These are phyloP conservation scores for Niebla homalea DNA, from an alignment of 495 filamentous ascomycete species.

Conservation along the genomic window DNA sequence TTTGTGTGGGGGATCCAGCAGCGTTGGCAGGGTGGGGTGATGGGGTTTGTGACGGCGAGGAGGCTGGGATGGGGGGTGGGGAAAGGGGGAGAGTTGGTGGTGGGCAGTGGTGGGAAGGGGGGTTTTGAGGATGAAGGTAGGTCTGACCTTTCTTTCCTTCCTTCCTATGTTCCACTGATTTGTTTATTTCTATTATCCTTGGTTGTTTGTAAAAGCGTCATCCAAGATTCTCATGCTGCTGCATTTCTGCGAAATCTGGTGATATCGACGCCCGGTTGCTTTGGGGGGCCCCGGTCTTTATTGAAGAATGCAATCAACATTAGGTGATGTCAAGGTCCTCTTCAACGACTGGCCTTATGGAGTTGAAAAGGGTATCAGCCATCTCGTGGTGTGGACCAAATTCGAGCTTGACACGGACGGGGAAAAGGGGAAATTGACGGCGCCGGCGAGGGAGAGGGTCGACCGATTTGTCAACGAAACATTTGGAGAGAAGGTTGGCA, in stretches of 20 bases:
- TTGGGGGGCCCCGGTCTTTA: background rate
- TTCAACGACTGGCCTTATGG: constrained; percentile 91
- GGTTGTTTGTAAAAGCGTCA: too few species aligned
- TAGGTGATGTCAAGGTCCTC: constrained; percentile 60
- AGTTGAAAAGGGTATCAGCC: constrained; percentile 58
- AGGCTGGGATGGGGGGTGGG: constrained; percentile 50
- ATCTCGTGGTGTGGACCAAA: constrained; percentile 86
- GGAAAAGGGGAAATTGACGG: constrained; percentile 51
- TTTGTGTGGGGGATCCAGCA: constrained; percentile 48
- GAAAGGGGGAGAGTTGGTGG: constrained; percentile 30
- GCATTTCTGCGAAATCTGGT: background rate
- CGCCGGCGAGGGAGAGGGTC: constrained; percentile 46
- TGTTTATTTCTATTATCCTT: background rate
- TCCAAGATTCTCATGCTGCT: too few species aligned
- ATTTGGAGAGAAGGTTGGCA: constrained; percentile 40
- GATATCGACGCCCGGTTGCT: background rate
- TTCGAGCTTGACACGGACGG: constrained; percentile 60
- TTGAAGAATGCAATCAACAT: background rate
- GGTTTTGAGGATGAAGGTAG: constrained; percentile 37
- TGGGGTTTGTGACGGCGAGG: constrained; percentile 56
- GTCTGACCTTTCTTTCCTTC: too few species aligned
- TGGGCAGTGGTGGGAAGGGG: too few species aligned
- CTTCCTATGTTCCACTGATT: too few species aligned
- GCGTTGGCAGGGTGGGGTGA: constrained; percentile 50
- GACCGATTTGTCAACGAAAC: constrained; percentile 50